Percentiles rank a stretch among this genome's conserved stretches.
Evolutionary conservation across 1,284 basidiomycete species (phyloP).

Genomic region (Volvariella volvacea): DNA sequence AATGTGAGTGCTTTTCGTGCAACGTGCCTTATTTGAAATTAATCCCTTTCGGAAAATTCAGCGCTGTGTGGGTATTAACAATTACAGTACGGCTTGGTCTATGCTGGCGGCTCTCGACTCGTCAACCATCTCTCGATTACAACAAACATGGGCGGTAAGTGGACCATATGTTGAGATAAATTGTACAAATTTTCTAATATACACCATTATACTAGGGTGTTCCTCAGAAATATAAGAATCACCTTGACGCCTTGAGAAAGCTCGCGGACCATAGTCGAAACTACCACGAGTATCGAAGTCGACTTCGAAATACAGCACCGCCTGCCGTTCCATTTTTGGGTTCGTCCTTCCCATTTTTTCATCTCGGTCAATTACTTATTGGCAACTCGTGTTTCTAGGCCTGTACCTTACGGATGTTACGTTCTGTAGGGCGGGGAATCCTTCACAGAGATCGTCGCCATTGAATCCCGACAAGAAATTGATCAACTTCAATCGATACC

Average conservation of each 20-base stretch:
- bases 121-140: conserved; percentile 85
- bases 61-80: conserved; percentile 82
- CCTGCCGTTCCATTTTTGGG: conserved; percentile 92
- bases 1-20: conserved; percentile 71
- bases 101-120: conserved; percentile 94
- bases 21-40: conserved; percentile 4
- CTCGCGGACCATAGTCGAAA: conserved; percentile 89
- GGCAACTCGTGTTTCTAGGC: conserved; percentile 34
- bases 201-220: conserved; percentile 59
- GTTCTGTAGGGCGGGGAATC: conserved; percentile 94
- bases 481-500: conserved; percentile 94
- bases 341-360: conserved; percentile 27
- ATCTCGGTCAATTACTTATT: conserved; percentile 1
- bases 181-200: neutral
- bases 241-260: conserved; percentile 77
- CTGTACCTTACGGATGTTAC: conserved; percentile 89
- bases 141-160: conserved; percentile 87
- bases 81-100: conserved; percentile 90
- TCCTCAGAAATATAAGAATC: conserved; percentile 75
- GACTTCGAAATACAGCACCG: conserved; percentile 74
- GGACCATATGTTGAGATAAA: neutral
- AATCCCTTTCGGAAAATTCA: conserved; percentile 27
- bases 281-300: conserved; percentile 87
- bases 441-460: conserved; percentile 78
- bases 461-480: conserved; percentile 72